Percentiles rank a stretch among this genome's conserved stretches.
Conservation (phyloP, 1,284 basidiomycete species). For the Inonotus hispidus region DNA sequence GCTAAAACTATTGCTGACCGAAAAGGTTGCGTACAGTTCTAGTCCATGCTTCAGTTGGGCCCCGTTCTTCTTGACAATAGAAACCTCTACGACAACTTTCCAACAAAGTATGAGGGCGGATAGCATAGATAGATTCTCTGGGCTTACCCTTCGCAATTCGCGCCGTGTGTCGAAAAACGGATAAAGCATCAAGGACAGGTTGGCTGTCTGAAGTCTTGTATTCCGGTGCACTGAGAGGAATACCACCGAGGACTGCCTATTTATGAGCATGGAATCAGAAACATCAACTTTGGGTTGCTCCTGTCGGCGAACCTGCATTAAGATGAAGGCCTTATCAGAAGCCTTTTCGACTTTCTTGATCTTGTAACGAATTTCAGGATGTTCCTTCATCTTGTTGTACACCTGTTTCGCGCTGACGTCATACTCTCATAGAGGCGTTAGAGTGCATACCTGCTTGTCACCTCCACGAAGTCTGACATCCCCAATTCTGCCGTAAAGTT, state of each 20-base stretch:
- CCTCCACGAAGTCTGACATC: slow-evolving; percentile 62
- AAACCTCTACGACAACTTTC: slow-evolving; percentile 66
- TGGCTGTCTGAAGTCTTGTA: slow-evolving; percentile 68
- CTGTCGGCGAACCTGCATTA: slow-evolving; percentile 53
- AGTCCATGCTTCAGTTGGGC: slow-evolving; percentile 62
- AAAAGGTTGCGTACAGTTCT: slow-evolving; percentile 49
- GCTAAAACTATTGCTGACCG: slow-evolving; percentile 13
- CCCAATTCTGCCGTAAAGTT: slow-evolving; percentile 41
- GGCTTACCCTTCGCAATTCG: slow-evolving; percentile 60
- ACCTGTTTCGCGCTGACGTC: slow-evolving; percentile 31
- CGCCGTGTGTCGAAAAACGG: slow-evolving; percentile 60
- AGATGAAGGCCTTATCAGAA: slow-evolving; percentile 63
- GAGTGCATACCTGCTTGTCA: slow-evolving; percentile 55
- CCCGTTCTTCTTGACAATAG: slow-evolving; percentile 55
- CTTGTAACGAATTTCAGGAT: slow-evolving; percentile 68
- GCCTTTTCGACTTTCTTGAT: slow-evolving; percentile 62
- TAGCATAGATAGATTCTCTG: not conserved
- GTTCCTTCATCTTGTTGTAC: slow-evolving; percentile 59
- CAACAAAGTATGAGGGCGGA: not conserved
- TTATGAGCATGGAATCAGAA: not conserved
- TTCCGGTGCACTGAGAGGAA: slow-evolving; percentile 59
- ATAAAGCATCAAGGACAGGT: slow-evolving; percentile 59
- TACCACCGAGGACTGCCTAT: slow-evolving; percentile 70
- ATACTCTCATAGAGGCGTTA: not conserved
- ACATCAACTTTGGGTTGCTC: not conserved